Percentiles rank a stretch among this genome's conserved stretches.
Evolutionary conservation across 2,329 filamentous ascomycete species (phyloP).

Genomic region (Colletotrichum sp.): DNA sequence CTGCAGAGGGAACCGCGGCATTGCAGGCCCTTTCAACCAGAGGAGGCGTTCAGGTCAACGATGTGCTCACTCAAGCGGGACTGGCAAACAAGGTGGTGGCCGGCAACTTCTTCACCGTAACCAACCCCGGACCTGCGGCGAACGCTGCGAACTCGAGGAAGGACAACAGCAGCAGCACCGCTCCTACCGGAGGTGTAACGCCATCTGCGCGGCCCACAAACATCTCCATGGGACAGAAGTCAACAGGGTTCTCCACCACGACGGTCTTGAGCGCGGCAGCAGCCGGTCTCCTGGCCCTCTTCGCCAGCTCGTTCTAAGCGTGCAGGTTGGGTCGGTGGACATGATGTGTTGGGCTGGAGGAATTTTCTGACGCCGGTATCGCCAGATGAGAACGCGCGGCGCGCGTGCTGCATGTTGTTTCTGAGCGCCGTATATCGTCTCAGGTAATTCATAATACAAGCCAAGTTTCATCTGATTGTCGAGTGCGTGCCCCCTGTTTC

Average conservation of each 20-base stretch:
- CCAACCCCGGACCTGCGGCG: conserved; percentile 31
- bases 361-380: background rate
- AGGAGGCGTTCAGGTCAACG: conserved; percentile 33
- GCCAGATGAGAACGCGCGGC: background rate
- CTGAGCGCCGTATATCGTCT: background rate
- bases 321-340: background rate
- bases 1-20: conserved; percentile 24
- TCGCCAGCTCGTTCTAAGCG: background rate
- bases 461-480: conserved; percentile 8
- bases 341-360: background rate
- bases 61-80: conserved; percentile 33
- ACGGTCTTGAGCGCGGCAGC: background rate
- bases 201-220: background rate
- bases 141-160: background rate
- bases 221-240: background rate
- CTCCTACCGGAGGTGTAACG: background rate
- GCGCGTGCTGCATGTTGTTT: background rate
- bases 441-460: background rate
- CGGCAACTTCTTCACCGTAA: conserved; percentile 43
- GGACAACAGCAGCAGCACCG: background rate
- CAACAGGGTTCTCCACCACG: background rate
- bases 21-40: conserved; percentile 31
- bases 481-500: background rate
- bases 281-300: background rate
- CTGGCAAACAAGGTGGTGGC: conserved; percentile 37